These are phyloP conservation scores for Leishmania braziliensis DNA, from an alignment of 208 protist genomes.

Conservation along the genomic window DNA sequence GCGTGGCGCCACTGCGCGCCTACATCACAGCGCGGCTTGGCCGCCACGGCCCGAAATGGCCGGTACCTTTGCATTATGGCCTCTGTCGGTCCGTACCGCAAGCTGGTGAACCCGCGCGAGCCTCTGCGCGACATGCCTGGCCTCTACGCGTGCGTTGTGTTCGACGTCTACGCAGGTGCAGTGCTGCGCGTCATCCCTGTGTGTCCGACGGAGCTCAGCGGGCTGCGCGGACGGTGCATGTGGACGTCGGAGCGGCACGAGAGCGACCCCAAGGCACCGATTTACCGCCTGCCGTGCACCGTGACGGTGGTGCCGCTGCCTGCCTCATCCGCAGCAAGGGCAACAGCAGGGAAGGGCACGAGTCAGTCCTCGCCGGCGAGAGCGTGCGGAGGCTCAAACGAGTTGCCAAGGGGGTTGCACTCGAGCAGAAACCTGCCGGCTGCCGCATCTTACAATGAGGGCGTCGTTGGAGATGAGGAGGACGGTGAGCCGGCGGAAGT, in stretches of 20 bases:
- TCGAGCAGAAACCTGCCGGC: not conserved
- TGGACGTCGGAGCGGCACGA: conserved; percentile 39
- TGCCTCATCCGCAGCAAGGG: not conserved
- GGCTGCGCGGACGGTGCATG: conserved; percentile 30
- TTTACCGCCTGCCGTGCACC: conserved; percentile 62
- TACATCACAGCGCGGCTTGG: conserved; percentile 31
- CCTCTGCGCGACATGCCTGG: conserved; percentile 54
- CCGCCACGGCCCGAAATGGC: conserved; percentile 60
- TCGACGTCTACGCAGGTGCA: conserved; percentile 63
- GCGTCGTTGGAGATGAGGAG: conserved; percentile 5
- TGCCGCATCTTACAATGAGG: not conserved
- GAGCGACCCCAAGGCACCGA: conserved; percentile 41
- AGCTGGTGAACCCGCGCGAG: conserved; percentile 33
- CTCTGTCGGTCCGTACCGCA: conserved; percentile 65
- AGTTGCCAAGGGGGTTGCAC: not conserved
- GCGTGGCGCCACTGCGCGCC: conserved; percentile 30
- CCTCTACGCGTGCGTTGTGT: conserved; percentile 69
- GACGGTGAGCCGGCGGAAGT: conserved; percentile 28
- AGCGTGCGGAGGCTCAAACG: conserved; percentile 9
- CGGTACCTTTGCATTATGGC: conserved; percentile 77
- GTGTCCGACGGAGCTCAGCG: conserved; percentile 46
- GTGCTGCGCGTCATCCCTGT: conserved; percentile 75
- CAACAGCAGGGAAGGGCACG: not conserved
- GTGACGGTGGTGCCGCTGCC: conserved; percentile 40
- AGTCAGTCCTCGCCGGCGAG: not conserved